Conservation (phyloP, 768 basidiomycete species). For the Suillus americanus region DNA sequence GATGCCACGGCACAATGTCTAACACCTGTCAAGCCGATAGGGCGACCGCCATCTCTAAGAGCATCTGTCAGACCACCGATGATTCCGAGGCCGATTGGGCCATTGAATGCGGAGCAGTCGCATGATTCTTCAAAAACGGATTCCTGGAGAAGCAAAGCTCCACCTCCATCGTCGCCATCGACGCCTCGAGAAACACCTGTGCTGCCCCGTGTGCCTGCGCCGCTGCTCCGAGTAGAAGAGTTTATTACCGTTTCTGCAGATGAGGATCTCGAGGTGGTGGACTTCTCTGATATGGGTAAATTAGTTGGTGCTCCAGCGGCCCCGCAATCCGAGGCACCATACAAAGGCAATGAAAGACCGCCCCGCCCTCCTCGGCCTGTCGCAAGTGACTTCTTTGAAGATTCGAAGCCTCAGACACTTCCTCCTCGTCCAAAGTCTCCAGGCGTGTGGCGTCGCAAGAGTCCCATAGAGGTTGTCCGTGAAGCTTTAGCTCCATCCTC, state of each 20-base stretch:
- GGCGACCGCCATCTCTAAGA: slow-evolving; percentile 36
- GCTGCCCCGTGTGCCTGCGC: slow-evolving; percentile 33
- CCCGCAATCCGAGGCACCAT: slow-evolving; percentile 19
- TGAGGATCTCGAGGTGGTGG: slow-evolving; percentile 75
- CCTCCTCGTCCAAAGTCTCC: slow-evolving; percentile 35
- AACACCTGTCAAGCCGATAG: slow-evolving; percentile 18
- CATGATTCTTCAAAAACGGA: slow-evolving; percentile 38
- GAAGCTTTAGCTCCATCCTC: not conserved
- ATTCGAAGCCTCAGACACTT: slow-evolving; percentile 21
- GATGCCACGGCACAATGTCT: slow-evolving; percentile 9
- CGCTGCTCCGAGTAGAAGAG: slow-evolving; percentile 32
- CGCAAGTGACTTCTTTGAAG: slow-evolving; percentile 77
- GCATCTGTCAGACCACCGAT: slow-evolving; percentile 24
- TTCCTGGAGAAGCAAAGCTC: slow-evolving; percentile 62
- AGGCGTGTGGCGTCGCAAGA: slow-evolving; percentile 46
- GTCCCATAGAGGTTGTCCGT: not conserved
- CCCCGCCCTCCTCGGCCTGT: slow-evolving; percentile 45
- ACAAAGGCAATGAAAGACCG: slow-evolving; percentile 18
- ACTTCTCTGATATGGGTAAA: slow-evolving; percentile 75
- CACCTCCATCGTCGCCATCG: slow-evolving; percentile 29
- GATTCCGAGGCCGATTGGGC: slow-evolving; percentile 8
- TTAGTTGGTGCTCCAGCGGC: slow-evolving; percentile 47
- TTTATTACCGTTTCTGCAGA: slow-evolving; percentile 44
- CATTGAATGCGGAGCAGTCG: slow-evolving; percentile 24
- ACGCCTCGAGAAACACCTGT: slow-evolving; percentile 29